Base-by-base conservation (phyloP, 805 yeast genomes). In the Ogataea naganishii region DNA sequence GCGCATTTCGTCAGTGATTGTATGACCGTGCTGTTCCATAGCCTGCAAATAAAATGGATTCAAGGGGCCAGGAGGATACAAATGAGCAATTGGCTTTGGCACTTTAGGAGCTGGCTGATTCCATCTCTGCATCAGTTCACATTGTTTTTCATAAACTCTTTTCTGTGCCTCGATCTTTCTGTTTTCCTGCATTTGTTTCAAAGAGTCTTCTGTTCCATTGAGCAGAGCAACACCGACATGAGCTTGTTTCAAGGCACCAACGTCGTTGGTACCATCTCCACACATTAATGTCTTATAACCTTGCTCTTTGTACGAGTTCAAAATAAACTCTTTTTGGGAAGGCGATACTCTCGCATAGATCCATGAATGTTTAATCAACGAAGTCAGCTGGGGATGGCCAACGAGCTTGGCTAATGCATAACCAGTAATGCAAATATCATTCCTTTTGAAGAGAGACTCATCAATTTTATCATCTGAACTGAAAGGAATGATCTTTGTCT, bases 211-310 rank as follows among this genome's bases (percentile, higher is more conserved):
- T 33, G 98, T 88, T 60, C 97, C 98, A 49, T 92, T 92, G 54
- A 92, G 69, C 44, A 92, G 65, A n/a, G 98, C 98, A 53, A 92
- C 83, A 66, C 98, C 98, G 50, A 92, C 80, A 51, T 92, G 95
- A 2, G 98, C 97, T 64, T 92, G 97, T 58, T 92, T 92, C 60
- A 92, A 72, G 32, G 98, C 98, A 58, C 98, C 98, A 29, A 92
- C 98, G 66, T 92, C 98, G 53, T 92, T 92, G n/a, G 98, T 92
- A 60, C 98, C 98, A 61, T 92, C 98, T 67, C 98, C 98, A 61
- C 98, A 92, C 98, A 92, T 92, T 46, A 92, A 69, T 15, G 97
- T 92, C 50, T 75, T 80, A 60, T 89, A 92, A 16, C 96, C 96
- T 53, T 84, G 69, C 38, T 75, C 78, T 56, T 89, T 92, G 54